Base-by-base conservation (phyloP, 2,329 filamentous ascomycete genomes). In the Hansfordia pulvinata region DNA sequence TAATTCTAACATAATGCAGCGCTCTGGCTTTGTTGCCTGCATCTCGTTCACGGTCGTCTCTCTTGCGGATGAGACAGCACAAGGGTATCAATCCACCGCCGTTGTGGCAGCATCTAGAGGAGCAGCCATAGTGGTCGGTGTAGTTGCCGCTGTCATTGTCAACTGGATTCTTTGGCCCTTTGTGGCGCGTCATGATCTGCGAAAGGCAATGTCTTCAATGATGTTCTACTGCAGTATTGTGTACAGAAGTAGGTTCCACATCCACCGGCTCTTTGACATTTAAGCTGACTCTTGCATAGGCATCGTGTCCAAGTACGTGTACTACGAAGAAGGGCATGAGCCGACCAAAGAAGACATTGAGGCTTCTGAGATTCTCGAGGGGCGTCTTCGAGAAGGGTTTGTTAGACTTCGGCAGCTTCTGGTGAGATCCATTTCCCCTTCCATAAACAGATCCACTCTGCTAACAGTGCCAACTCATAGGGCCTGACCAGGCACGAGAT, bases 91-190 rank as follows among this genome's bases (percentile, higher is more conserved):
- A 7, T 56, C 59, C 1, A 42, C 54, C 4, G 42, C 48, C 3
- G 39, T 50, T 4, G 52, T 63, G 6, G 59, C 59, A 6, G 58
- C 60, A 33, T 56, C 59, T 19, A 52, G 58, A 20, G 67, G 66
- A 1, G 35, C 61, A 3, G 55, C 61, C 1, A 62, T 74, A 32
- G 49, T 70, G 3, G 42, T 69, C 13, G 69, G 68, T 3, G 60
- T 68, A 3, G 51, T 64, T 2, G 54, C 60, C 2, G 64, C 68
- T 1, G 53, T 72, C 8, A 33, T 68, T 1, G 57, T 71, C 10
- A 73, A 71, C 35, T 73, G 66, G 67, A 38, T 68, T 9, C 46
- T 74, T 4, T 74, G 69, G 69, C 69, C 69, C 3, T 74, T 74
- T 34, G 56, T 73, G 5, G 68, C 69, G 8, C 54, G 69, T 9